Base-by-base conservation (phyloP, 2,329 filamentous ascomycete genomes). In the Aspergillus fischeri region DNA sequence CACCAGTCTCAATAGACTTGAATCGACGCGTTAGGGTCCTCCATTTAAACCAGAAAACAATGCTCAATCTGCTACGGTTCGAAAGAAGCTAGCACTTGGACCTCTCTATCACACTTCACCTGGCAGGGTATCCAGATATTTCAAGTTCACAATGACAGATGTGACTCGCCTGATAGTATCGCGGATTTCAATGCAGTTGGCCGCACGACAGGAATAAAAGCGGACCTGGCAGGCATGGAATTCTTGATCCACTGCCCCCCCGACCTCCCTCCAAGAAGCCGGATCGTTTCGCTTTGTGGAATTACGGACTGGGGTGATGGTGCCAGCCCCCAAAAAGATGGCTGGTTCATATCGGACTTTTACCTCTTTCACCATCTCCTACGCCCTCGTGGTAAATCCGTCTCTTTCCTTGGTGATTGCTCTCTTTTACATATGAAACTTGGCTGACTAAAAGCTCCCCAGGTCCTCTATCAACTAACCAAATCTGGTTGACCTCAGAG, bases 401-500 rank as follows among this genome's bases (percentile, higher is more conserved):
- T 38, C 35, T 38, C 35, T 38, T 38, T 38, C 35, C 35, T 38
- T 38, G 8, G 35, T 38, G 35, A 11, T 17, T 17, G 35, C 35
- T 50, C n/a, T 49, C 20, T 21, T 41, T 44, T 42, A 25, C 53
- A 51, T 24, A 38, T 38, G 35, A 38, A 38, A 9, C 35, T 38
- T 52, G 48, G 42, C 29, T 38, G 27, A 41, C 24, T 41, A 21
- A 24, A 42, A 52, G 44, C 35, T 42, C 14, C 25, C 48, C 21
- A 58, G 52, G 48, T 50, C 20, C 45, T 17, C 42, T 47, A 48
- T 52, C 49, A 53, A 17, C 56, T 28, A 53, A 29, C 52, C 58
- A 60, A 44, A 50, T 56, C 27, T 61, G 57, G 59, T 47, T 63
- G 38, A 63, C 59, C 4, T 60, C 38, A 24, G 52, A 56, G 29